Evolutionary conservation across 225 moss, liverwort and hornwort genomes (phyloP), one percentile per base, ranked within the genome.

Genomic region (Sphagnum tenellum): DNA sequence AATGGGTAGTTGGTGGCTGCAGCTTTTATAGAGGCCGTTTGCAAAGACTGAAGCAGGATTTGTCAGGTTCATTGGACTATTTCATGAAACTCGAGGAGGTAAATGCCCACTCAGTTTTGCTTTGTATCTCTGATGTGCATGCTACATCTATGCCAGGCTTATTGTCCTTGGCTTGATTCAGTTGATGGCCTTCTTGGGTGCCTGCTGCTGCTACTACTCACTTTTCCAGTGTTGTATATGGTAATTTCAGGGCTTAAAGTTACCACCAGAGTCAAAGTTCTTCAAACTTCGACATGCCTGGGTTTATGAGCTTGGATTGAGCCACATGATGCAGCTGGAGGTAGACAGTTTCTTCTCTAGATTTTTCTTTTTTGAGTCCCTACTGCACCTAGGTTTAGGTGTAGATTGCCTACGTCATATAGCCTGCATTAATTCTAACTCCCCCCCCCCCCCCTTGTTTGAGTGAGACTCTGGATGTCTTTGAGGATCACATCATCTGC

Each of bases 221-320:
- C 29, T 29, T 29, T 29, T 29, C 29, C 29, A 29, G 29, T 29
- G 29, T 29, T 29, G 29, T 29, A 29, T 29, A 29, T 29, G 29
- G 29, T 29, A 29, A 29, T 29, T 29, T 29, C 86, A 94, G 91
- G 86, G 86, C 59, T 82, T 94, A 66, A 69, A 70, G 7, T 68
- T 91, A 68, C 74, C 81, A 56, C 74, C 91, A n/a, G 79, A 88
- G 53, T 95, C 94, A 48, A 95, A 95, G 78, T 95, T 88, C 67
- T 89, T 91, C 70, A 95, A 95, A 71, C 62, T 95, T 67, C 89
- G 88, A 45, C 94, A 95, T 79, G 94, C 94, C 45, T 95, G 94
- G 91, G 83, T 89, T 55, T 95, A 95, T 76, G 94, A 95, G 75
- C 81, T 95, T 61, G 91, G 91, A 50, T 75, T 95, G 5, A 82